Evolutionary conservation across 129 eudicot species (phyloP), one percentile per base, ranked within the genome.

Genomic region (Mikania micrantha): DNA sequence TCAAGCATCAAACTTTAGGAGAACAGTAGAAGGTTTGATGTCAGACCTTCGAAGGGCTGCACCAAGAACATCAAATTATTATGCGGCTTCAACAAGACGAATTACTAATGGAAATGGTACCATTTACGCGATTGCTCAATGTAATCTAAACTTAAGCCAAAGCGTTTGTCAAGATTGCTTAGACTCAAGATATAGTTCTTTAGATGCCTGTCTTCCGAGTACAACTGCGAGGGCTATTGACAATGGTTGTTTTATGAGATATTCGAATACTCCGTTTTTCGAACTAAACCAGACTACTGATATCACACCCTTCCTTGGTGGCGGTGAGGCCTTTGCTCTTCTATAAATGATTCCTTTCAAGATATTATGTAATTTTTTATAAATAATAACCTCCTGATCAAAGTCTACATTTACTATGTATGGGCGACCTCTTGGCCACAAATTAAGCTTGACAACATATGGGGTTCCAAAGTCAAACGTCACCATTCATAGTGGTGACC

Each of bases 161-260:
- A 74, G 64, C 29, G 84, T 67, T 12, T 83, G 93, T 53, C 58
- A 36, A 53, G 67, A 68, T 20, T 86, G 93, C 86, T 60, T 86
- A 69, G 69, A 67, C 10, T 57, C 73, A 20, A 82, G 82, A 38
- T 75, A 62, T 32, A 36, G 35, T 10, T 69, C 66, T 59, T 61
- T 86, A 57, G 32, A 50, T 16, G 54, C 70, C 28, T 86, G 93
- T 42, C 75, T 79, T 49, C 88, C 86, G 44, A 21, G 45, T 13
- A 72, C 76, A 8, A 72, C 76, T 39, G 88, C 80, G 12, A 71
- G 82, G 64, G 81, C 85, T 40, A 24, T 78, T 7, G 82, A 72
- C 11, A 66, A 64, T 0, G 84, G 73, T 19, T 86, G 93, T 63
- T 83, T 77, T 48, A 41, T 83, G 57, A 80, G 93, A 72, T 86